Evolutionary conservation across 2,329 filamentous ascomycete species (phyloP).

Genomic region (Nothophoma quercina): DNA sequence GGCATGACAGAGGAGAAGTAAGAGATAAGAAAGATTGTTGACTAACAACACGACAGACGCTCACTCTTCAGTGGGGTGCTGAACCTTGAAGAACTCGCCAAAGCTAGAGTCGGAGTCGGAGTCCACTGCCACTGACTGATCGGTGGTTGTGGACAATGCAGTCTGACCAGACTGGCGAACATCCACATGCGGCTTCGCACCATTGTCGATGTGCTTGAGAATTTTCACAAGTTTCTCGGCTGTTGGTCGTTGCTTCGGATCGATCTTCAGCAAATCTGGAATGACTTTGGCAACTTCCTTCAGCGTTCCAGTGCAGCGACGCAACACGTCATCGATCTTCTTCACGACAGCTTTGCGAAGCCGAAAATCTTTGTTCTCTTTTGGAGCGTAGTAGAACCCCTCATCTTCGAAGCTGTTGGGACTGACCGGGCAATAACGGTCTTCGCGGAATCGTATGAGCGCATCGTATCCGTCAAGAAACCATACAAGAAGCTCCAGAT

Average conservation of each 20-base stretch:
- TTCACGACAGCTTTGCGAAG: background rate
- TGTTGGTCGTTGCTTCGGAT: background rate
- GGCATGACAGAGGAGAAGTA: no score
- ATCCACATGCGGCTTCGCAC: background rate
- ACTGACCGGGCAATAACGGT: background rate
- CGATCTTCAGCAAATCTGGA: background rate
- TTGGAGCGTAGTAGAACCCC: constrained; percentile 2
- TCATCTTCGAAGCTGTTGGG: background rate
- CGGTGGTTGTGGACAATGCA: background rate
- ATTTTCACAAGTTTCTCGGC: background rate
- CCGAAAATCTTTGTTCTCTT: background rate
- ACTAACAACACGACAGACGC: no score
- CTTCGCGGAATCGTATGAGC: background rate
- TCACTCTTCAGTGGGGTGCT: background rate
- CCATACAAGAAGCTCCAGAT: constrained; percentile 5
- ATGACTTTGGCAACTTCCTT: background rate
- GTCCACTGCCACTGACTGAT: background rate
- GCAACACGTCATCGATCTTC: background rate
- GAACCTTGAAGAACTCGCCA: background rate
- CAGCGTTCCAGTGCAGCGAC: background rate
- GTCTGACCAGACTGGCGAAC: background rate
- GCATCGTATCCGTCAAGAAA: constrained; percentile 1
- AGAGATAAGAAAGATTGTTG: no score
- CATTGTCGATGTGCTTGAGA: background rate
- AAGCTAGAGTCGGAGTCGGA: background rate